phyloP scores from a whole-genome alignment of 352 stramenopile genomes.

The Blastocystis sp. region DNA sequence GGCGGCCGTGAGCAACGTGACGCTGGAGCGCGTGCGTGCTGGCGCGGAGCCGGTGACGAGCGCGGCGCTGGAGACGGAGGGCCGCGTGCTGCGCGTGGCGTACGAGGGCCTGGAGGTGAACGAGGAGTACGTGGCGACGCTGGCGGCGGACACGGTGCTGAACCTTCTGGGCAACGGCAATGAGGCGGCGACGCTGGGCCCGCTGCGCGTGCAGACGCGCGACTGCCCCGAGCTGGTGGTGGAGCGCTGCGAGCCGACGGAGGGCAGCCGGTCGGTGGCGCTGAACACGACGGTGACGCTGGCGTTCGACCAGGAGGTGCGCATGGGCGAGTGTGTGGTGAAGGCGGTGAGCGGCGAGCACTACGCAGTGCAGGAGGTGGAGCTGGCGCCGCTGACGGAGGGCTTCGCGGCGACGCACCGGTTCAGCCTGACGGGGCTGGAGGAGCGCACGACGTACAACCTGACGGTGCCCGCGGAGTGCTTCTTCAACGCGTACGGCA shows the following conservation, averaged over 20 bases:
- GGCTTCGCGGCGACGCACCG: background rate
- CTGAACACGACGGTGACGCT: slow-evolving; percentile 32
- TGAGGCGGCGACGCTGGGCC: background rate
- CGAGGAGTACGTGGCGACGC: slow-evolving; percentile 25
- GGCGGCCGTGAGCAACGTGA: background rate
- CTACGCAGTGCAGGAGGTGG: background rate
- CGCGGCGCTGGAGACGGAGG: background rate
- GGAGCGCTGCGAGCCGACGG: background rate
- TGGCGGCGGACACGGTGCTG: slow-evolving; percentile 21
- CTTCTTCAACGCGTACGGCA: slow-evolving; percentile 22
- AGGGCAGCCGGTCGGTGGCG: background rate
- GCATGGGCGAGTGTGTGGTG: background rate
- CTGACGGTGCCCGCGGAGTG: slow-evolving; percentile 18
- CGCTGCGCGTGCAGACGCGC: background rate
- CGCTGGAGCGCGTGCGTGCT: background rate
- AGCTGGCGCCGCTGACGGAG: background rate
- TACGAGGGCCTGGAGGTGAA: background rate
- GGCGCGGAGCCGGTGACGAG: background rate
- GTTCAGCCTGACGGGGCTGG: slow-evolving; percentile 32
- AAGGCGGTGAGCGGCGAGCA: background rate
- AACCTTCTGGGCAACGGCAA: slow-evolving; percentile 59
- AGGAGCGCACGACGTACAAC: background rate
- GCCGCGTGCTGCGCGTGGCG: background rate
- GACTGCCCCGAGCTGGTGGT: slow-evolving; percentile 9
- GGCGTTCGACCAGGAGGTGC: slow-evolving; percentile 23